Conservation (phyloP, 2,329 filamentous ascomycete genomes). For the Colletotrichum musicola region DNA sequence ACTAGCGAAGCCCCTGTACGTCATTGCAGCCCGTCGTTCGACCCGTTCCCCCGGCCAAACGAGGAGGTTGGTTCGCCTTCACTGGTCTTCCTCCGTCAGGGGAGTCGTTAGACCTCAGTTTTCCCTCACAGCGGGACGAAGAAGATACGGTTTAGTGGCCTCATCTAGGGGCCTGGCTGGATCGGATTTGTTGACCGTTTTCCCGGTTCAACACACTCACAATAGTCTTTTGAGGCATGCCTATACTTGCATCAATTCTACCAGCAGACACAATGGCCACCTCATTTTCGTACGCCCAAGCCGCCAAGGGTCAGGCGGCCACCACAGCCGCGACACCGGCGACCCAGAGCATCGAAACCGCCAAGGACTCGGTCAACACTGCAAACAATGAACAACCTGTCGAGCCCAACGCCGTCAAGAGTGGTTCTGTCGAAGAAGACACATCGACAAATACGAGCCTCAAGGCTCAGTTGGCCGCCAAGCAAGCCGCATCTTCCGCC, state of each 20-base stretch:
- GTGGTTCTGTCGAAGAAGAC: slow-evolving; percentile 25
- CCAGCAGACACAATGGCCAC: slow-evolving; percentile 60
- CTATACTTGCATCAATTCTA: slow-evolving; percentile 31
- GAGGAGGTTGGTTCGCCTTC: slow-evolving; percentile 52
- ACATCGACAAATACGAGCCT: slow-evolving; percentile 31
- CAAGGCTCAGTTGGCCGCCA: slow-evolving; percentile 39
- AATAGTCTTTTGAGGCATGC: slow-evolving; percentile 33
- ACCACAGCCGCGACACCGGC: slow-evolving; percentile 50
- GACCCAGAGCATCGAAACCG: slow-evolving; percentile 46
- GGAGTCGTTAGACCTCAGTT: slow-evolving; percentile 37
- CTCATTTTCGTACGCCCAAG: slow-evolving; percentile 93
- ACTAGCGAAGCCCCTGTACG: neutral
- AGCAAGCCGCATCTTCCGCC: slow-evolving; percentile 41
- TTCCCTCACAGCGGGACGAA: slow-evolving; percentile 22
- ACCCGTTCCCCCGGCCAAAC: slow-evolving; percentile 41
- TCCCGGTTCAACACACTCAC: slow-evolving; percentile 25
- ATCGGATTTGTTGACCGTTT: slow-evolving; percentile 34
- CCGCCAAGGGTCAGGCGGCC: slow-evolving; percentile 82
- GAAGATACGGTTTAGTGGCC: slow-evolving; percentile 20
- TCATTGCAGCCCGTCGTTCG: slow-evolving; percentile 11
- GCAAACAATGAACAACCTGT: slow-evolving; percentile 34
- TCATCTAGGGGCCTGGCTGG: slow-evolving; percentile 35
- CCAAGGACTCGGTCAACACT: slow-evolving; percentile 43
- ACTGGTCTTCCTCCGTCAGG: slow-evolving; percentile 46
- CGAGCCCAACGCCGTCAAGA: slow-evolving; percentile 30